A percentile compares a stretch with the other conserved stretches of the same genome.
Evolutionary conservation across 805 yeast genomes (phyloP).

Genomic region (Kregervanrija delftensis): DNA sequence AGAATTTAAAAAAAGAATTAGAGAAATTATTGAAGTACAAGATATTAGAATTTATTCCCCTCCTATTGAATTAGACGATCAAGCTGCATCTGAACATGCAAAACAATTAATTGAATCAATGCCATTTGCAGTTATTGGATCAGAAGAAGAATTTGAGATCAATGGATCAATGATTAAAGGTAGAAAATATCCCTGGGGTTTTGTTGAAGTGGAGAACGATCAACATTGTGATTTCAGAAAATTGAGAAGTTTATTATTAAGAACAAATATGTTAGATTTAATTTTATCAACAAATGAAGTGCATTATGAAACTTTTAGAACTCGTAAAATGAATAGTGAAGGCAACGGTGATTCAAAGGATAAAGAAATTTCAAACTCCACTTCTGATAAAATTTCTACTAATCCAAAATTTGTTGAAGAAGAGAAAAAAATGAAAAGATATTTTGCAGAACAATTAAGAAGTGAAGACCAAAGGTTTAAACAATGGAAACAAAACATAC

Average conservation of each 20-base stretch:
- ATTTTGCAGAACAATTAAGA: constrained; percentile 94
- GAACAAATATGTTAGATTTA: constrained; percentile 80
- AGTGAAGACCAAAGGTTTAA: constrained; percentile 95
- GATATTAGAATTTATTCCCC: constrained; percentile 81
- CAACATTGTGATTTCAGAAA: constrained; percentile 79
- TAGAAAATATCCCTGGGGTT: constrained; percentile 87
- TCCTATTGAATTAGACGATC: constrained; percentile 69
- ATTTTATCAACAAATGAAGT: constrained; percentile 71
- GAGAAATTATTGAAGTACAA: constrained; percentile 78
- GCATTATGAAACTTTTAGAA: constrained; percentile 77
- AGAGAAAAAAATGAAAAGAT: constrained; percentile 87
- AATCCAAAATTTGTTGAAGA: constrained; percentile 96
- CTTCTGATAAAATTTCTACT: constrained; percentile 37
- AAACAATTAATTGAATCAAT: constrained; percentile 72
- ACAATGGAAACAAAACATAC: constrained; percentile 97
- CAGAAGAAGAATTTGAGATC: constrained; percentile 63
- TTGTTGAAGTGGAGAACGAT: constrained; percentile 83
- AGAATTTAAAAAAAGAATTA: constrained; percentile 65
- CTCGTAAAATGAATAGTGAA: constrained; percentile 51
- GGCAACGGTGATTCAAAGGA: constrained; percentile 17
- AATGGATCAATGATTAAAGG: constrained; percentile 67
- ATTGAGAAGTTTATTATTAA: constrained; percentile 67
- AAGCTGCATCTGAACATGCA: constrained; percentile 72
- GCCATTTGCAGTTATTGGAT: constrained; percentile 83
- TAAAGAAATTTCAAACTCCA: constrained; percentile 14